phyloP scores from a whole-genome alignment of 1,139 yeast species.

The Candida tetrigidarum region DNA sequence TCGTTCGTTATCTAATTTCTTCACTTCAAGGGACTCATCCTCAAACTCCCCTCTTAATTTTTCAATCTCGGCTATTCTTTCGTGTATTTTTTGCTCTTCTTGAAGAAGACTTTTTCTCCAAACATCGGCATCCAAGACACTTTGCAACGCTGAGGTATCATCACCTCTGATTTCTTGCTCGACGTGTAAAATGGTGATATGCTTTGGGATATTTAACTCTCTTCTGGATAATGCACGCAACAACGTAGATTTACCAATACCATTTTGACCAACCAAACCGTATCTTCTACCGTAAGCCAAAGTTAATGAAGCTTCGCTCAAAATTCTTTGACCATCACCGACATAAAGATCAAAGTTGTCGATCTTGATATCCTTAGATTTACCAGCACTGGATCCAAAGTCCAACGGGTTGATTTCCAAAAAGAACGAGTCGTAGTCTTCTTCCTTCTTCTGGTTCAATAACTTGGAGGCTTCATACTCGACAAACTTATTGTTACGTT shows the following conservation, averaged over 20 bases:
- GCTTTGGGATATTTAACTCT: conserved; percentile 92
- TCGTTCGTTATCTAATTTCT: conserved; percentile 85
- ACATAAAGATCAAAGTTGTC: conserved; percentile 94
- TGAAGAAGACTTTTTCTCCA: conserved; percentile 90
- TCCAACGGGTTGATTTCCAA: conserved; percentile 95
- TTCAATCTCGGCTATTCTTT: conserved; percentile 76
- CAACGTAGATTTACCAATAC: conserved; percentile 98
- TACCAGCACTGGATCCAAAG: conserved; percentile 88
- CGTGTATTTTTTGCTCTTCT: conserved; percentile 77
- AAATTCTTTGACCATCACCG: conserved; percentile 92
- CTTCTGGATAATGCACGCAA: conserved; percentile 90
- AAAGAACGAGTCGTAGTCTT: conserved; percentile 92
- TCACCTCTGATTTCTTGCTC: conserved; percentile 98
- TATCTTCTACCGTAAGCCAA: conserved; percentile 92
- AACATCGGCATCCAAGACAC: conserved; percentile 97
- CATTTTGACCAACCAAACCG: conserved; percentile 98
- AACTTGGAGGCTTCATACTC: conserved; percentile 93
- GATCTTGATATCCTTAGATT: conserved; percentile 91
- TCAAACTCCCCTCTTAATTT: conserved; percentile 69
- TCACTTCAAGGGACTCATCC: conserved; percentile 80
- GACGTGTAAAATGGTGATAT: conserved; percentile 92
- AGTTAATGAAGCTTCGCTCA: conserved; percentile 85
- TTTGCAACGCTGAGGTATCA: conserved; percentile 85
- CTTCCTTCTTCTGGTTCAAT: conserved; percentile 61
- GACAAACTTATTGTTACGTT: conserved; percentile 86